Conservation (phyloP, 129 eudicot species). For the Glebionis coronaria region DNA sequence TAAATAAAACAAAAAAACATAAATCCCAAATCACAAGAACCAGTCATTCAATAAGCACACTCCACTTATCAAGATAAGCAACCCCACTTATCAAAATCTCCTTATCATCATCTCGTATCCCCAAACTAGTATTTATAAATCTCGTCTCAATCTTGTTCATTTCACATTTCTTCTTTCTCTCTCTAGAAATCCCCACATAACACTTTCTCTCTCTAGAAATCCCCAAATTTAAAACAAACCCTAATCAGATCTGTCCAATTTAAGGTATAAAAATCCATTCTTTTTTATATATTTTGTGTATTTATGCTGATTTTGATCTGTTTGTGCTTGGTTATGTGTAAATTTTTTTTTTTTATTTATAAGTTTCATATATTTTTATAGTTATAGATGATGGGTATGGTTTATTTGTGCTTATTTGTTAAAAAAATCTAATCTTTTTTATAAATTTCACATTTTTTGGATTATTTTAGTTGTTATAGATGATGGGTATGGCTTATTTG, state of each 20-base stretch:
- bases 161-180: neutral
- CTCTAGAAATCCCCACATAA: neutral
- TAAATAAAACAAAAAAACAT: no score
- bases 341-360: neutral
- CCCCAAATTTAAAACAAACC: neutral
- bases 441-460: no score
- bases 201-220: neutral
- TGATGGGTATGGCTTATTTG: no score
- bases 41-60: neutral
- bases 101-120: conserved; percentile 3
- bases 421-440: neutral
- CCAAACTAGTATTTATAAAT: neutral
- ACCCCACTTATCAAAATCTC: neutral
- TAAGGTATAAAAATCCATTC: neutral
- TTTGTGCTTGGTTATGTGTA: neutral
- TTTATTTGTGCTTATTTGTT: neutral
- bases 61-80: neutral
- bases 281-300: no score
- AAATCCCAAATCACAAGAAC: neutral
- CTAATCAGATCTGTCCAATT: neutral
- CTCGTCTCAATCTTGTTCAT: neutral
- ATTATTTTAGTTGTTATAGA: no score
- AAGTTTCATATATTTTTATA: no score
- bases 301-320: neutral
- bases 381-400: neutral